Percentiles rank a stretch among this genome's conserved stretches.
These are phyloP conservation scores for Saitoella complicata DNA, from an alignment of 805 yeast species.

Conservation along the genomic window DNA sequence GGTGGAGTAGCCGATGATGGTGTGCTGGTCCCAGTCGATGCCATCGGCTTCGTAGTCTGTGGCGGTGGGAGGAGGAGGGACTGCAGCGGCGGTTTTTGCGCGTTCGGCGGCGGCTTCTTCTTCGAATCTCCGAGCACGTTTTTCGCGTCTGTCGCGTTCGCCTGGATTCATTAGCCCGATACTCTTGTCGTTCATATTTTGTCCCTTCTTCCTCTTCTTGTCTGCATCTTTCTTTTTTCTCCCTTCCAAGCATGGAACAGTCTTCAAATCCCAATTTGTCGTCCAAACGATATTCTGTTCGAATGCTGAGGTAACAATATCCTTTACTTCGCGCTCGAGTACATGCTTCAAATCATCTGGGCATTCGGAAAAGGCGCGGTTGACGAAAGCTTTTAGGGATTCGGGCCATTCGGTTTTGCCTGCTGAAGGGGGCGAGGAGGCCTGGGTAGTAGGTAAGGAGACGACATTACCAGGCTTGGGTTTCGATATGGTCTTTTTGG, in stretches of 20 bases:
- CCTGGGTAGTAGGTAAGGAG: conserved; percentile 7
- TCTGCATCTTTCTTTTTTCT: neutral
- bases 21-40: conserved; percentile 1
- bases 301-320: conserved; percentile 34
- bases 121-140: conserved; percentile 36
- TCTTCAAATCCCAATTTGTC: conserved; percentile 39
- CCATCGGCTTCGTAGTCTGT: conserved; percentile 10
- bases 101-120: conserved; percentile 15
- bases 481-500: too few species aligned
- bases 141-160: conserved; percentile 10
- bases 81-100: conserved; percentile 3
- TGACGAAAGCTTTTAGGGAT: conserved; percentile 35
- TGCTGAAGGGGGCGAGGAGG: too few species aligned
- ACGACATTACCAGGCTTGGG: conserved; percentile 10
- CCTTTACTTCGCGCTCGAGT: conserved; percentile 36
- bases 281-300: conserved; percentile 27
- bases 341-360: conserved; percentile 19
- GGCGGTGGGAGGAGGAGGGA: neutral
- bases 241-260: conserved; percentile 29
- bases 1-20: conserved; percentile 45
- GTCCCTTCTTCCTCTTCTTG: too few species aligned
- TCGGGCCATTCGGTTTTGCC: conserved; percentile 32
- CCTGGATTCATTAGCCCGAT: too few species aligned
- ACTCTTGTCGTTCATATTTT: too few species aligned
- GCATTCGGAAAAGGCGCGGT: conserved; percentile 24